phyloP scores from a whole-genome alignment of 768 basidiomycete species.

The Daedaleopsis sinensis region DNA sequence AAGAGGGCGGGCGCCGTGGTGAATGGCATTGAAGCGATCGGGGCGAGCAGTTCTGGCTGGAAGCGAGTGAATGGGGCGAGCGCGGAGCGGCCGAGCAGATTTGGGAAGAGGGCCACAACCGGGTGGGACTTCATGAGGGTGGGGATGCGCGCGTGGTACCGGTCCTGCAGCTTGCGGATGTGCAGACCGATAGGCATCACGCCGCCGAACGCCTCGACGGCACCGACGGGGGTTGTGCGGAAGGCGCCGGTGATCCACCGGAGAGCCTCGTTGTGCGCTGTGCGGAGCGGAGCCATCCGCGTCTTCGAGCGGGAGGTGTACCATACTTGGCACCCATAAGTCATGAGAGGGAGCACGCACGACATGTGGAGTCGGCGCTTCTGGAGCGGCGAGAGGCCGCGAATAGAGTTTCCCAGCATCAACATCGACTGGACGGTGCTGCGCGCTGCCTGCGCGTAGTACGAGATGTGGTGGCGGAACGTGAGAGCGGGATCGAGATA shows the following conservation, averaged over 20 bases:
- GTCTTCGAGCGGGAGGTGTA: conserved; percentile 8
- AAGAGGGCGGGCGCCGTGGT: not conserved
- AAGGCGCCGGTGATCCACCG: conserved; percentile 24
- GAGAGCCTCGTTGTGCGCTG: conserved; percentile 9
- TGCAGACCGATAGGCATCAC: conserved; percentile 2
- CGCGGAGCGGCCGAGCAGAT: not conserved
- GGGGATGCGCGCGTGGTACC: not conserved
- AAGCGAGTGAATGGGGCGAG: not conserved
- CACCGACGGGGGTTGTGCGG: conserved; percentile 19
- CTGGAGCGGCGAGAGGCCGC: conserved; percentile 20
- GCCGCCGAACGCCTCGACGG: conserved; percentile 17
- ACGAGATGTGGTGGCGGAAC: conserved; percentile 14
- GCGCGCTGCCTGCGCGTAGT: conserved; percentile 15
- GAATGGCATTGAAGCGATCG: not conserved
- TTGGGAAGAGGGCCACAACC: not conserved
- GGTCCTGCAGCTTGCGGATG: not conserved
- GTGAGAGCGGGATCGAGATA: conserved; percentile 18
- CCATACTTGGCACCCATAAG: conserved; percentile 23
- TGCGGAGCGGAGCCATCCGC: not conserved
- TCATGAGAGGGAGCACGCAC: conserved; percentile 20
- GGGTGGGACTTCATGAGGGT: not conserved
- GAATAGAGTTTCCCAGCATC: conserved; percentile 21
- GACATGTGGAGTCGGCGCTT: conserved; percentile 22
- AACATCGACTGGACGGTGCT: conserved; percentile 11
- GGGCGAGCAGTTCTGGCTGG: not conserved